Conservation (phyloP, 768 basidiomycete species). For the Xerocomus brunneocitrinus region DNA sequence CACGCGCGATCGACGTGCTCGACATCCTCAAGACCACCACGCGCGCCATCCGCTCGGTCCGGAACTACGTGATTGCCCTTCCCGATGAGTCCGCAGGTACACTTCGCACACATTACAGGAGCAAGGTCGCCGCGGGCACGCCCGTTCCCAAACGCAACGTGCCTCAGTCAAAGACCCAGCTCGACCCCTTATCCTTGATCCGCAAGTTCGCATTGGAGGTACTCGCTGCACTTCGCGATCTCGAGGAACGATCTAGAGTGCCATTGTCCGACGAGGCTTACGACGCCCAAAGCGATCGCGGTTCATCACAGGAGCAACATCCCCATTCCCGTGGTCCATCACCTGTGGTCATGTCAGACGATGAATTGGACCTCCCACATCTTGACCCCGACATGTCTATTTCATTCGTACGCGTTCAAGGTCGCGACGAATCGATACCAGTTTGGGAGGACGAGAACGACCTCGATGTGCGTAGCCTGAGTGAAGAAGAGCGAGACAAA, state of each 20-base stretch:
- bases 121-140: slow-evolving; percentile 36
- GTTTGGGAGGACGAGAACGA: slow-evolving; percentile 79
- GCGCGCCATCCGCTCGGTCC: slow-evolving; percentile 71
- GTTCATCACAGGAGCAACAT: slow-evolving; percentile 36
- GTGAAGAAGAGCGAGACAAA: slow-evolving; percentile 50
- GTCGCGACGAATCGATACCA: slow-evolving; percentile 57
- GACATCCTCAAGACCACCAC: slow-evolving; percentile 74
- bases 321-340: slow-evolving; percentile 42
- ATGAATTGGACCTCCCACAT: slow-evolving; percentile 26
- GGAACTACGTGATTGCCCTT: slow-evolving; percentile 78
- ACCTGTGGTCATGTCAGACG: slow-evolving; percentile 40
- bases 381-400: slow-evolving; percentile 59
- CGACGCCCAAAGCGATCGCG: slow-evolving; percentile 72
- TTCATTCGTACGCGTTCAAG: slow-evolving; percentile 67
- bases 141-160: slow-evolving; percentile 33
- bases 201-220: slow-evolving; percentile 81
- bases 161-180: slow-evolving; percentile 32
- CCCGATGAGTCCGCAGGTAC: slow-evolving; percentile 67
- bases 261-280: slow-evolving; percentile 80
- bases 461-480: slow-evolving; percentile 37
- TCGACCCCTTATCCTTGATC: slow-evolving; percentile 65
- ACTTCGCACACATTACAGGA: slow-evolving; percentile 55
- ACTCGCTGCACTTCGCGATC: slow-evolving; percentile 66
- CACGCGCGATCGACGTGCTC: slow-evolving; percentile 54
- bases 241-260: slow-evolving; percentile 76